Evolutionary conservation across 23 red algal genomes (phyloP).

Genomic region (Chondrus crispus): DNA sequence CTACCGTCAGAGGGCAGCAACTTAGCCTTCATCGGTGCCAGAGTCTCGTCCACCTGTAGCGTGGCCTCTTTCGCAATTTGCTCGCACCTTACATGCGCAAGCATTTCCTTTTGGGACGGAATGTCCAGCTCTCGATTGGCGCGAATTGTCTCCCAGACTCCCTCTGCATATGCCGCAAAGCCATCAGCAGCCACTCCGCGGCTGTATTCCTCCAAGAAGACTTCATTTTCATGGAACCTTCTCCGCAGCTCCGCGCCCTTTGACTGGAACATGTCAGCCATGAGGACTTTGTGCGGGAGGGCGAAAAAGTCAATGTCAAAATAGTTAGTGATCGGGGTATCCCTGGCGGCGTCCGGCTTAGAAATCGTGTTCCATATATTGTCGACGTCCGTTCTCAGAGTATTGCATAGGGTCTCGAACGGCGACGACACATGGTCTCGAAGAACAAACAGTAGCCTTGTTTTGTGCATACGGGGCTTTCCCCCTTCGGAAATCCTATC

Average conservation of each 20-base stretch:
- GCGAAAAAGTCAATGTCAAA: conserved; percentile 91
- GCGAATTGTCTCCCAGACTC: conserved; percentile 92
- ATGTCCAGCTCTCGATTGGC: conserved; percentile 94
- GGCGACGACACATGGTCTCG: conserved; percentile 91
- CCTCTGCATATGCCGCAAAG: conserved; percentile 68
- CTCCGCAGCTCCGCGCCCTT: conserved; percentile 46
- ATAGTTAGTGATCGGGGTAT: conserved; percentile 52
- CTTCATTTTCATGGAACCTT: conserved; percentile 59
- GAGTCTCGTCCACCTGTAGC: neutral
- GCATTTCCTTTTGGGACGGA: conserved; percentile 88
- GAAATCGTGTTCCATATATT: conserved; percentile 86
- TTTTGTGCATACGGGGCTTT: conserved; percentile 68
- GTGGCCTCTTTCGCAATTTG: conserved; percentile 81
- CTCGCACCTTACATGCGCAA: conserved; percentile 89
- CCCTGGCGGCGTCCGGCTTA: conserved; percentile 67
- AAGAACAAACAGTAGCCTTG: conserved; percentile 86
- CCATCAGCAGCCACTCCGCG: conserved; percentile 85
- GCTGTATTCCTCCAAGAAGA: conserved; percentile 76
- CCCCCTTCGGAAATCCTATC: neutral
- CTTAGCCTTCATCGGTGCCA: neutral
- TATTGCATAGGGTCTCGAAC: conserved; percentile 67
- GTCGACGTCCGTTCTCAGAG: conserved; percentile 70
- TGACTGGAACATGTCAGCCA: conserved; percentile 43
- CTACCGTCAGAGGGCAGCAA: conserved; percentile 28
- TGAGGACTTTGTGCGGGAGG: conserved; percentile 88